Evolutionary conservation across 306 rosid genomes (phyloP), one percentile per base, ranked within the genome.

Genomic region (Fagus crenata): DNA sequence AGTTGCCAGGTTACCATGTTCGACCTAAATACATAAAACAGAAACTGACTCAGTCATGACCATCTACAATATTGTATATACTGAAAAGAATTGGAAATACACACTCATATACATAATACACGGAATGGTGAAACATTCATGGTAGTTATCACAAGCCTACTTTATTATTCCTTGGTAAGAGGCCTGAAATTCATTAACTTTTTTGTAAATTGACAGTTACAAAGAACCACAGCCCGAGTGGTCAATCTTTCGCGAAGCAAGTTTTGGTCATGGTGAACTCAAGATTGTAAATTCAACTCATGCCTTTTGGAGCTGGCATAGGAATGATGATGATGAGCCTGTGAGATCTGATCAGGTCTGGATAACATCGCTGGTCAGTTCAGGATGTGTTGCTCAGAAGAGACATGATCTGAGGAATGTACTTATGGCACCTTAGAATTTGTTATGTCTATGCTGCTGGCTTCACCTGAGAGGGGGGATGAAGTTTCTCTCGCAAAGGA

Each of bases 301-400:
- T 82, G 91, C 96, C 43, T 86, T 90, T 54, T 93, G 98, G 99
- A 90, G 90, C 83, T 93, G 98, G 97, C 98, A 93, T 86, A 85
- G 98, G 81, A 93, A 93, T 69, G 98, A 93, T 15, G 91, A 93
- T 1, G 98, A 93, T 2, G 96, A 93, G 82, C 91, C 97, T 0
- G 96, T 93, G 32, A 87, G 83, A 78, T 91, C 98, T 22, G 98
- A 93, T 86, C 86, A 93, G 69, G 74, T 85, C 55, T 93, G 98
- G 98, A 86, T 93, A 58, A 91, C 90, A 81, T 91, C 98, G 33
- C 79, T 91, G 84, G 82, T 75, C 9, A 78, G 79, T 77, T 87
- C 91, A 3, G 92, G 89, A 68, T 95, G 99, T 22, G 54, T 89
- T 75, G 75, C 88, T 53, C 84, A 86, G 82, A 87, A 84, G 76